A percentile compares a stretch with the other conserved stretches of the same genome.
These are phyloP conservation scores for Blastobotrys buckinghamii DNA, from an alignment of 1,139 yeast genomes.

Conservation along the genomic window DNA sequence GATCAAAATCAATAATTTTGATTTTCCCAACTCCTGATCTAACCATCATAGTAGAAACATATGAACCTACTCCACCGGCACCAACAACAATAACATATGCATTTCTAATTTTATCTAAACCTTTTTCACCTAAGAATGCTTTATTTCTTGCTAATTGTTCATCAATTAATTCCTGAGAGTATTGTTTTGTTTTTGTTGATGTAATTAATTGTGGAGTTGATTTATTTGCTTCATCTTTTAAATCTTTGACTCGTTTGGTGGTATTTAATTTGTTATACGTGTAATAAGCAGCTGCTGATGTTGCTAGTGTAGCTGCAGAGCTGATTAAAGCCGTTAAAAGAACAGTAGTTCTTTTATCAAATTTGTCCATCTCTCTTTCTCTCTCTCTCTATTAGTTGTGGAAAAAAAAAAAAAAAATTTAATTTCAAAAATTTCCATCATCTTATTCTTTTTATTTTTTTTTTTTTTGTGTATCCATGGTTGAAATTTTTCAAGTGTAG, in stretches of 20 bases:
- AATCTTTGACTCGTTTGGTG: background rate
- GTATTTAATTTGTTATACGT: background rate
- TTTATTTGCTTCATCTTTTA: constrained; percentile 4
- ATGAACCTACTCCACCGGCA: constrained; percentile 97
- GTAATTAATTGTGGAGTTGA: background rate
- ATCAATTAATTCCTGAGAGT: constrained; percentile 58
- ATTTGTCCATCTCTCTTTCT: background rate
- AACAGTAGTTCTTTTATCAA: background rate
- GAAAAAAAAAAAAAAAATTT: too few species aligned
- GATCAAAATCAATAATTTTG: constrained; percentile 88
- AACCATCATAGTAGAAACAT: constrained; percentile 89
- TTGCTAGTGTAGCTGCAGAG: constrained; percentile 9
- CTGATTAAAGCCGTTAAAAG: constrained; percentile 12
- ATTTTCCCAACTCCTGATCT: constrained; percentile 81
- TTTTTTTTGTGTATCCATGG: background rate
- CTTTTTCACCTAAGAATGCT: constrained; percentile 83
- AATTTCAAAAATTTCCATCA: too few species aligned
- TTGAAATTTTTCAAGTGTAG: too few species aligned
- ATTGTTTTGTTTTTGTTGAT: background rate
- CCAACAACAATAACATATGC: constrained; percentile 87
- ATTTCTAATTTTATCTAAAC: constrained; percentile 68
- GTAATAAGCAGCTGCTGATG: constrained; percentile 1
- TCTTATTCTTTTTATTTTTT: background rate
- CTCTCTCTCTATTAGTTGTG: too few species aligned
- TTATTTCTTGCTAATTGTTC: constrained; percentile 93